Evolutionary conservation across 805 yeast species (phyloP).

Genomic region (Metschnikowia hibisci): DNA sequence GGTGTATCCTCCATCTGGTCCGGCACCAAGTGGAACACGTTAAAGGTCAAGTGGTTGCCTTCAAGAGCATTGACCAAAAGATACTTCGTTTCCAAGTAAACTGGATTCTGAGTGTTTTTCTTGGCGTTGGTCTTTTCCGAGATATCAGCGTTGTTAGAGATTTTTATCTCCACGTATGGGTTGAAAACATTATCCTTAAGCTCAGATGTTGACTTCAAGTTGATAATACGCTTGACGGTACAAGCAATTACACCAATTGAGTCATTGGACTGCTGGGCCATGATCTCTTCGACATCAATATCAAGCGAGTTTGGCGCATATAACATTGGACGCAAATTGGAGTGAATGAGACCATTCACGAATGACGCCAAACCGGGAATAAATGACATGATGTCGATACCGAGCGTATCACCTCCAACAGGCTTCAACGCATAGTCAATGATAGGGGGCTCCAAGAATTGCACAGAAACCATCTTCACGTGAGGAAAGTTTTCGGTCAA

Average conservation of each 20-base stretch:
- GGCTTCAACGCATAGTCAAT: slow-evolving; percentile 81
- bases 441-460: slow-evolving; percentile 71
- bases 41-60: slow-evolving; percentile 50
- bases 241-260: slow-evolving; percentile 69
- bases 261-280: slow-evolving; percentile 61
- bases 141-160: slow-evolving; percentile 36
- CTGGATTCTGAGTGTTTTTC: slow-evolving; percentile 52
- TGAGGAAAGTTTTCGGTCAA: slow-evolving; percentile 72
- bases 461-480: slow-evolving; percentile 65
- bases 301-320: slow-evolving; percentile 81
- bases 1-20: slow-evolving; percentile 54
- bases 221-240: slow-evolving; percentile 51
- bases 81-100: slow-evolving; percentile 64
- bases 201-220: slow-evolving; percentile 40
- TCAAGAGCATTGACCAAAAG: slow-evolving; percentile 54
- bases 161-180: slow-evolving; percentile 51
- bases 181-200: slow-evolving; percentile 42
- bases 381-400: slow-evolving; percentile 78
- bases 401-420: slow-evolving; percentile 85
- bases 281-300: slow-evolving; percentile 66
- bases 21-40: slow-evolving; percentile 49
- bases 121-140: slow-evolving; percentile 57
- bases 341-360: slow-evolving; percentile 65
- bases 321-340: slow-evolving; percentile 69
- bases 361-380: slow-evolving; percentile 75